These are phyloP conservation scores for Thermothelomyces thermophilus DNA, from an alignment of 2,329 filamentous ascomycete genomes.

Conservation along the genomic window DNA sequence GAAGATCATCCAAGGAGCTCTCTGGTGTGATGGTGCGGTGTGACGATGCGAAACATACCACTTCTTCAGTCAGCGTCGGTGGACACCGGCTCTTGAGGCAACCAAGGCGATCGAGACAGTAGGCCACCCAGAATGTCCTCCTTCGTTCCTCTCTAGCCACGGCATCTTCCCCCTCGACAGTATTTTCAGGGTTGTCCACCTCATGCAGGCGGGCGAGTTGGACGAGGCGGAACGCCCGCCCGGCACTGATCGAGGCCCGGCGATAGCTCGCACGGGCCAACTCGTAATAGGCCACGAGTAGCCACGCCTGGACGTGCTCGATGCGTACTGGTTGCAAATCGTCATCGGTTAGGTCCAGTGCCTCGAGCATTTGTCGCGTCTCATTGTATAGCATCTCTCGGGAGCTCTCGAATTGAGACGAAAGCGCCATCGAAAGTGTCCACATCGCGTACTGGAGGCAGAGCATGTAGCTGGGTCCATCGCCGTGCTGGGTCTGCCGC, in stretches of 20 bases:
- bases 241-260: constrained; percentile 32
- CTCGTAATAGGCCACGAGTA: constrained; percentile 25
- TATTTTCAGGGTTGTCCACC: constrained; percentile 12
- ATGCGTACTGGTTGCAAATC: constrained; percentile 14
- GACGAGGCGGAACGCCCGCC: constrained; percentile 31
- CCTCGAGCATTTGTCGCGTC: constrained; percentile 25
- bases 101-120: constrained; percentile 25
- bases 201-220: constrained; percentile 22
- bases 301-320: constrained; percentile 26
- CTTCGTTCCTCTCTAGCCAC: constrained; percentile 23
- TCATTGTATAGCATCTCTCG: constrained; percentile 24
- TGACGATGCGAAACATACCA: constrained; percentile 10
- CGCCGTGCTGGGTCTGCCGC: constrained; percentile 1
- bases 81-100: constrained; percentile 21
- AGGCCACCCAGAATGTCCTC: constrained; percentile 27
- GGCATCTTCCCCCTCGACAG: constrained; percentile 9
- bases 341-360: constrained; percentile 22
- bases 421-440: constrained; percentile 27
- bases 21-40: neutral
- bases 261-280: constrained; percentile 21
- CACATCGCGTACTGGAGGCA: constrained; percentile 31
- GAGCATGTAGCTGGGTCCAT: constrained; percentile 16
- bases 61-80: constrained; percentile 24
- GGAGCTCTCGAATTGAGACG: constrained; percentile 27
- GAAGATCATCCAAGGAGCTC: neutral